Conservation (phyloP, 176 grass and related monocot species). For the Eleusine coracana region DNA sequence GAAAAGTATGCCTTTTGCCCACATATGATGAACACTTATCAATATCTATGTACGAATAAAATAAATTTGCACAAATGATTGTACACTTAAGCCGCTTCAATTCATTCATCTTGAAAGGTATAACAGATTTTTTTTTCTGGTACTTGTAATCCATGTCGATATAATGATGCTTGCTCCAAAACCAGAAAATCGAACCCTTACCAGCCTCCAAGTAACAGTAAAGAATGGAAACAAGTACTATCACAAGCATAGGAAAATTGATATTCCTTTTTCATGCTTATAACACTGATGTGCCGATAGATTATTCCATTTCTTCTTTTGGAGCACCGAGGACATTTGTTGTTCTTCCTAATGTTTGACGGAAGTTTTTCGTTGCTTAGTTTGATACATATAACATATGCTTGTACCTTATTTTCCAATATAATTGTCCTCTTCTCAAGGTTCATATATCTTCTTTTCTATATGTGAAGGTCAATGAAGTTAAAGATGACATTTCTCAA, state of each 20-base stretch:
- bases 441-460: conserved; percentile 39
- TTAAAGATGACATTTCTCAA: conserved; percentile 75
- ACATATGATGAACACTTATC: conserved; percentile 2
- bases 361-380: neutral
- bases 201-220: conserved; percentile 5
- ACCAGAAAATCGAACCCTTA: neutral
- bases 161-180: neutral
- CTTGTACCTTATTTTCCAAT: neutral
- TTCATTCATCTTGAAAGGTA: conserved; percentile 16
- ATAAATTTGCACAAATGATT: conserved; percentile 8
- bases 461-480: conserved; percentile 68
- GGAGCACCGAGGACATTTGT: neutral
- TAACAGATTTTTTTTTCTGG: conserved; percentile 30
- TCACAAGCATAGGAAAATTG: neutral
- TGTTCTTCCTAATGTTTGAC: conserved; percentile 15
- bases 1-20: neutral
- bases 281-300: neutral
- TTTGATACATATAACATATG: neutral
- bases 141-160: neutral
- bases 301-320: conserved; percentile 14
- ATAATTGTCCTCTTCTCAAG: neutral
- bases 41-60: neutral
- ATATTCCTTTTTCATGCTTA: neutral
- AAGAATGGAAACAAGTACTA: neutral
- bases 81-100: neutral